Conservation (phyloP, 1,284 basidiomycete genomes). For the Xerocomus cyaneibrunnescens region DNA sequence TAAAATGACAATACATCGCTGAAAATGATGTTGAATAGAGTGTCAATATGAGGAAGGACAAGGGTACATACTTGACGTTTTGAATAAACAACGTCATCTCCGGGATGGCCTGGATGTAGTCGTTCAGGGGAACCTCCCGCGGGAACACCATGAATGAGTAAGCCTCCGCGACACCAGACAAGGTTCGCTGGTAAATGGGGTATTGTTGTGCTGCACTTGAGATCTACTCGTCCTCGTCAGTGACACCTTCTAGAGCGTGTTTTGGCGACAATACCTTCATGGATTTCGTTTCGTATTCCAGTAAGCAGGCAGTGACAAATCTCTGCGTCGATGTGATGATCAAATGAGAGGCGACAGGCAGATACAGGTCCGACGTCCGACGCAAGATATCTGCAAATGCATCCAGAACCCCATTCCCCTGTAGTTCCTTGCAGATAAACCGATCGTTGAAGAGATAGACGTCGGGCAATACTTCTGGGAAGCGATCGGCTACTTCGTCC, state of each 20-base stretch:
- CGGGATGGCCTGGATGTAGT: slow-evolving; percentile 38
- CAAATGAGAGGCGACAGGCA: slow-evolving; percentile 19
- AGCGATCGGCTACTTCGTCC: slow-evolving; percentile 29
- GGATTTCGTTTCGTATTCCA: neutral
- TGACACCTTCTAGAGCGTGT: neutral
- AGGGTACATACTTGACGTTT: slow-evolving; percentile 34
- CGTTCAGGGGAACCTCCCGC: slow-evolving; percentile 21
- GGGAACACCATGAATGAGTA: slow-evolving; percentile 35
- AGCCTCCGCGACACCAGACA: slow-evolving; percentile 33
- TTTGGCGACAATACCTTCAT: neutral
- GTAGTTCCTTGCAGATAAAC: slow-evolving; percentile 22
- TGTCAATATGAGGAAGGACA: neutral
- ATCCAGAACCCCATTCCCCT: slow-evolving; percentile 27
- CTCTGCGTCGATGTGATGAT: slow-evolving; percentile 12
- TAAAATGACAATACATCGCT: slow-evolving; percentile 45
- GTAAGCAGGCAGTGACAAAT: neutral
- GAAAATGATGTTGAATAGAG: neutral
- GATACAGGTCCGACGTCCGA: slow-evolving; percentile 14
- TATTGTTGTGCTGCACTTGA: slow-evolving; percentile 21
- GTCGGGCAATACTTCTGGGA: slow-evolving; percentile 17
- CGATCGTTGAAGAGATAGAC: slow-evolving; percentile 31
- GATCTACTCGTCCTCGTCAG: slow-evolving; percentile 17
- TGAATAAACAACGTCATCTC: slow-evolving; percentile 33
- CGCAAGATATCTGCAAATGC: slow-evolving; percentile 29
- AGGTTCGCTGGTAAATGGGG: slow-evolving; percentile 30